Percentiles rank a stretch among this genome's conserved stretches.
phyloP scores from a whole-genome alignment of 2,329 filamentous ascomycete genomes.

The Coniochaeta sp. region DNA sequence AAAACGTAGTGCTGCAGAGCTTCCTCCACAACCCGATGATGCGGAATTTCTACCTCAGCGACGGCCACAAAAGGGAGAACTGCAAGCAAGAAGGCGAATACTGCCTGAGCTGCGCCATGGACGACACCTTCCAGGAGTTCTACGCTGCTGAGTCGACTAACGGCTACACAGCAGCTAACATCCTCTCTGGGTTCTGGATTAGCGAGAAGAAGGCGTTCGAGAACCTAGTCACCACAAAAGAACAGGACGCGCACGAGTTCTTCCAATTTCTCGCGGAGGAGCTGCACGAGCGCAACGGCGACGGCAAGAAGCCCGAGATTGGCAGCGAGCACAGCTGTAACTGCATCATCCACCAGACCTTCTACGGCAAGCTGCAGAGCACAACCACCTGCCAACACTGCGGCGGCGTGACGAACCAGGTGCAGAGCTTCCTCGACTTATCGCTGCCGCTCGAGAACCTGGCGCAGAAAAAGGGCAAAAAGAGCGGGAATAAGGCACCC shows the following conservation, averaged over 20 bases:
- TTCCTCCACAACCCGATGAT: constrained; percentile 91
- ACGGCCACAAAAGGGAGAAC: constrained; percentile 74
- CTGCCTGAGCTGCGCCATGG: constrained; percentile 63
- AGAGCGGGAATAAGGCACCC: constrained; percentile 34
- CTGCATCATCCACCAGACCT: constrained; percentile 90
- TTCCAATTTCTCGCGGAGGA: constrained; percentile 93
- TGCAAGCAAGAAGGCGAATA: constrained; percentile 50
- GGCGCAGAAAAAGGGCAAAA: constrained; percentile 57
- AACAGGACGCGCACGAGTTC: constrained; percentile 96
- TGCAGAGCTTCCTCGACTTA: constrained; percentile 86
- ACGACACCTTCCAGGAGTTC: constrained; percentile 67
- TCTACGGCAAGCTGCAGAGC: constrained; percentile 85
- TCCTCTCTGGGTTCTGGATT: constrained; percentile 86
- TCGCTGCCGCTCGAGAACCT: constrained; percentile 76
- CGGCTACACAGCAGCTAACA: constrained; percentile 82
- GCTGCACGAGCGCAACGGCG: constrained; percentile 74
- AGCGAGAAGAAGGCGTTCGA: constrained; percentile 66
- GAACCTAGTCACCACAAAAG: constrained; percentile 79
- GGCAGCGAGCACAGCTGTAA: constrained; percentile 62
- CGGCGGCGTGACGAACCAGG: constrained; percentile 69
- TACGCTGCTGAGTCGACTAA: constrained; percentile 71
- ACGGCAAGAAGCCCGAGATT: constrained; percentile 54
- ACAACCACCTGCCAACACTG: constrained; percentile 89
- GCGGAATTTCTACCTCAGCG: constrained; percentile 84
- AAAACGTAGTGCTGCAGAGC: constrained; percentile 91